These are phyloP conservation scores for Plectosphaerella plurivora DNA, from an alignment of 2,329 filamentous ascomycete genomes.

Conservation along the genomic window DNA sequence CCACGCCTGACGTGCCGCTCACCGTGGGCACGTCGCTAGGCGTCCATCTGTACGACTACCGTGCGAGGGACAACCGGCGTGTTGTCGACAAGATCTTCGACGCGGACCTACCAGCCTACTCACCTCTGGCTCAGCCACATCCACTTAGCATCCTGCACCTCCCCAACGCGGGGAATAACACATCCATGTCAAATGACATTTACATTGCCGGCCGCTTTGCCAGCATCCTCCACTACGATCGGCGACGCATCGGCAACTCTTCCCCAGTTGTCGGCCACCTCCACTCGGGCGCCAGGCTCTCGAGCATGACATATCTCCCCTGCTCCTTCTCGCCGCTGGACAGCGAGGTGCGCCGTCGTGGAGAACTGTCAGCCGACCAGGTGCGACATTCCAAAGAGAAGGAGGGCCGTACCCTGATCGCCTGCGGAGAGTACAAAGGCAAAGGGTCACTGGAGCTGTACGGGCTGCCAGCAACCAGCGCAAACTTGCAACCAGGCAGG, in stretches of 20 bases:
- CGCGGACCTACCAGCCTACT: slow-evolving; percentile 53
- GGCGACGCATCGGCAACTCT: slow-evolving; percentile 67
- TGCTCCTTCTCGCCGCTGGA: slow-evolving; percentile 62
- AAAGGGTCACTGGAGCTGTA: slow-evolving; percentile 91
- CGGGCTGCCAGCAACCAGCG: slow-evolving; percentile 39
- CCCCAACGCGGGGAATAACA: slow-evolving; percentile 46
- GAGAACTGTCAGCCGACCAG: slow-evolving; percentile 50
- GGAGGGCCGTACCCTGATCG: slow-evolving; percentile 64
- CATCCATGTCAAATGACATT: slow-evolving; percentile 68
- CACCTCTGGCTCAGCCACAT: slow-evolving; percentile 72
- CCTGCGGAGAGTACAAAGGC: slow-evolving; percentile 85
- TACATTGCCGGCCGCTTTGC: slow-evolving; percentile 87
- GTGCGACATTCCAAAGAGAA: slow-evolving; percentile 49
- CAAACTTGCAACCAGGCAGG: slow-evolving; percentile 15
- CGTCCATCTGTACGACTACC: slow-evolving; percentile 77
- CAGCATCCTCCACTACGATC: slow-evolving; percentile 83
- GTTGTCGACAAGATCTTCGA: slow-evolving; percentile 31
- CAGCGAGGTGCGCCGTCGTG: slow-evolving; percentile 51
- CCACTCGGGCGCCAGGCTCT: slow-evolving; percentile 77
- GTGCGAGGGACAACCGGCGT: slow-evolving; percentile 36
- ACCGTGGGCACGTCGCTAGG: slow-evolving; percentile 81
- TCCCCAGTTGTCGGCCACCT: slow-evolving; percentile 63
- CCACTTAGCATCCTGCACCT: slow-evolving; percentile 81
- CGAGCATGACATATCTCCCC: slow-evolving; percentile 66
- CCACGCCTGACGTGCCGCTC: slow-evolving; percentile 62